phyloP scores from a whole-genome alignment of 1,284 basidiomycete species.

The Trametes polyzona region DNA sequence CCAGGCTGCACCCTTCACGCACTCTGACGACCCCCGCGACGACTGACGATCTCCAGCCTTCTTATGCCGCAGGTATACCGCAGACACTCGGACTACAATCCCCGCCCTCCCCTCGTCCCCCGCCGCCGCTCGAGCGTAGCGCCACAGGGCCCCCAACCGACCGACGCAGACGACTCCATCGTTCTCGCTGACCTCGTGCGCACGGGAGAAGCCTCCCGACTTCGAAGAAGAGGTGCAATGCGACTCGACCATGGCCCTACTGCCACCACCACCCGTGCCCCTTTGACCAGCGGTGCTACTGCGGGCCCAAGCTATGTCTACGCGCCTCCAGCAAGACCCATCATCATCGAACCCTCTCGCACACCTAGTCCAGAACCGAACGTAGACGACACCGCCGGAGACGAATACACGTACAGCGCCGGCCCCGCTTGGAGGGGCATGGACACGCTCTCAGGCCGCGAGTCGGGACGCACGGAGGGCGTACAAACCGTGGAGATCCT shows the following conservation, averaged over 20 bases:
- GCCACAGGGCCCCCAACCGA: conserved; percentile 29
- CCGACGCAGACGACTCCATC: conserved; percentile 66
- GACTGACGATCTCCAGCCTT: neutral
- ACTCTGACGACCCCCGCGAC: conserved; percentile 10
- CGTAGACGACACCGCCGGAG: conserved; percentile 20
- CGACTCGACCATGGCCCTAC: conserved; percentile 52
- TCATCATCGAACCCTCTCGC: conserved; percentile 35
- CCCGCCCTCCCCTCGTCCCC: conserved; percentile 26
- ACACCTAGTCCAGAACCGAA: conserved; percentile 36
- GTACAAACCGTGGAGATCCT: conserved; percentile 30
- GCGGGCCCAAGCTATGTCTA: conserved; percentile 19
- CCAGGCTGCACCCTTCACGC: neutral
- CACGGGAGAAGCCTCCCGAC: conserved; percentile 69
- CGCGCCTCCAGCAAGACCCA: conserved; percentile 22
- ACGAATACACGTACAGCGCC: conserved; percentile 29
- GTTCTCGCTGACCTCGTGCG: conserved; percentile 71
- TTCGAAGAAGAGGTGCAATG: conserved; percentile 73
- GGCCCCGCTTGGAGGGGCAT: conserved; percentile 29
- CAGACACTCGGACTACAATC: conserved; percentile 27
- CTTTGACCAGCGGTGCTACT: neutral
- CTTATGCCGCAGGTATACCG: conserved; percentile 35
- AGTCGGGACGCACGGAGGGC: conserved; percentile 18
- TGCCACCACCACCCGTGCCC: conserved; percentile 12
- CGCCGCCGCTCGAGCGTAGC: conserved; percentile 27
- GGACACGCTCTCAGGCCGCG: conserved; percentile 24